Base-by-base conservation (phyloP, 306 rosid species). In the Pyrus pyrifolia region DNA sequence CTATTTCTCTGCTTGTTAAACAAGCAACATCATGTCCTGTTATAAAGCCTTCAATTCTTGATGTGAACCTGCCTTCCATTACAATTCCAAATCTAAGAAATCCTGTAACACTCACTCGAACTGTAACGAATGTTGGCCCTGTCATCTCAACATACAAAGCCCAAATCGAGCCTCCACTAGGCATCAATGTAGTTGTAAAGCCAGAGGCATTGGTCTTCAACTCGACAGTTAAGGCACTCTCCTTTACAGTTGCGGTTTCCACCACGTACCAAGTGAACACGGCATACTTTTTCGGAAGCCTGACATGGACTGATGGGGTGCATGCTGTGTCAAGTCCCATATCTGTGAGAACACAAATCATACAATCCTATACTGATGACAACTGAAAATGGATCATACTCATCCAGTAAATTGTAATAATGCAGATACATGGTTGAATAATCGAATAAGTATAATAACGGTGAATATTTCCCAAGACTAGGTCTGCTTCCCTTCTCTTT, bases 51-150 rank as follows among this genome's bases (percentile, higher is more conserved):
- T 82, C 87, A 0, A 8, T 81, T n/a, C 74, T 76, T 53, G 74
- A 87, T 75, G 51, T 83, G n/a, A 85, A 87, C 76, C 76, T 80
- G n/a, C 89, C 84, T 62, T 80, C 88, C 44, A 82, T 80, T 25
- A 84, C 83, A 38, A 79, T 84, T 59, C 85, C 86, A 42, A 70
- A 72, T 45, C 81, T 81, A 13, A 62, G 25, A 62, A 82, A 67
- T 51, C 42, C 68, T 3, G 65, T 81, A 55, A 73, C 75, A 33
- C 58, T 82, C 38, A 68, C 81, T 31, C 72, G 89, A 77, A 90
- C 82, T 1, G 86, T 84, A 51, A 85, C 82, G 27, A 85, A 82
- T 78, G 80, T 81, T 4, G 89, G 83, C 30, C 67, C 70, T 3
- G 59, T 67, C 13, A 66, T 69, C 71, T 80, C 81, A 0, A 14